Percentiles rank a stretch among this genome's conserved stretches.
Evolutionary conservation across 179 eudicot species (phyloP).

Genomic region (Dionaea muscipula): DNA sequence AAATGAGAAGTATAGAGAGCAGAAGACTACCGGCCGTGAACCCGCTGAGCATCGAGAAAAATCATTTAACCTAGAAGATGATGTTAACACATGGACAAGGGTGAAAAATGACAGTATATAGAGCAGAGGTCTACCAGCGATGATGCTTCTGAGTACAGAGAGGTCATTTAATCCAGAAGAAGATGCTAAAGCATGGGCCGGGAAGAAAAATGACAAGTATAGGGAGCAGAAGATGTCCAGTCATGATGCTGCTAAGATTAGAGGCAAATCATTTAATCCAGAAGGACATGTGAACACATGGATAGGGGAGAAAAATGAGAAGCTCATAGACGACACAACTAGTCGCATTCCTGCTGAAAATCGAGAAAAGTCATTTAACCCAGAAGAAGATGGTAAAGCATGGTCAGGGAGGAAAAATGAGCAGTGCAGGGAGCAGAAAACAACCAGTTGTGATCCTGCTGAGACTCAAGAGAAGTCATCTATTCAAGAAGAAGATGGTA

Average conservation of each 20-base stretch:
- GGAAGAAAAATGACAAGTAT: conserved; percentile 38
- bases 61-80: conserved; percentile 38
- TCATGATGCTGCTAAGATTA: conserved; percentile 27
- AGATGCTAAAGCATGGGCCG: conserved; percentile 30
- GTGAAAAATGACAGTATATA: conserved; percentile 39
- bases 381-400: conserved; percentile 35
- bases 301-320: conserved; percentile 31
- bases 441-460: conserved; percentile 23
- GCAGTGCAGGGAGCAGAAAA: conserved; percentile 29
- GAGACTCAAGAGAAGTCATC: conserved; percentile 35
- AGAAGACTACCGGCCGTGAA: conserved; percentile 24
- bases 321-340: conserved; percentile 27
- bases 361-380: neutral
- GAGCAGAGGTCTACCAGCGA: conserved; percentile 23
- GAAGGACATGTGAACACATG: too few relatives aligned
- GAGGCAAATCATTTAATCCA: conserved; percentile 30
- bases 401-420: conserved; percentile 34
- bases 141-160: conserved; percentile 34
- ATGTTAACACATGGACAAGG: conserved; percentile 24
- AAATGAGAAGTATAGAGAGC: conserved; percentile 35
- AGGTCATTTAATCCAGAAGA: conserved; percentile 35
- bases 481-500: conserved; percentile 39
- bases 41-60: conserved; percentile 32
- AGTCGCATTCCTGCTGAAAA: too few relatives aligned
- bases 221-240: conserved; percentile 27